Evolutionary conservation across 179 eudicot species (phyloP).

Genomic region (Silene vulgaris): DNA sequence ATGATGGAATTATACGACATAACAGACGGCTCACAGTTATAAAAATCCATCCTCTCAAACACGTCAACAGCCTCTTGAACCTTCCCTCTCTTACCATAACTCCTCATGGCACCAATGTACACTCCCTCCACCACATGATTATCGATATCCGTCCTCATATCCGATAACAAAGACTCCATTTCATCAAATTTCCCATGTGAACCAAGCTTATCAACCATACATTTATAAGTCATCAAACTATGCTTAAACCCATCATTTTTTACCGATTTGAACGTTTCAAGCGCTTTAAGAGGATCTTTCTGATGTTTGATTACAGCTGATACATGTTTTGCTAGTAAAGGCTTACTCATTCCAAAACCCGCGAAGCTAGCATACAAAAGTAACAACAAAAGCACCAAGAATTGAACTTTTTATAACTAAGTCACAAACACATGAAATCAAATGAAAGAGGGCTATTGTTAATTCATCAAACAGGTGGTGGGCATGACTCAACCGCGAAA

Average conservation of each 20-base stretch:
- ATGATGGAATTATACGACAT: conserved; percentile 65
- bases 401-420: not conserved
- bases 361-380: conserved; percentile 11
- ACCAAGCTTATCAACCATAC: conserved; percentile 76
- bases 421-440: conserved; percentile 8
- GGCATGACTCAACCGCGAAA: conserved; percentile 5
- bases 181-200: conserved; percentile 58
- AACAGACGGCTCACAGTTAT: conserved; percentile 60
- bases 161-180: conserved; percentile 67
- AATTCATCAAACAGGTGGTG: conserved; percentile 33
- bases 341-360: conserved; percentile 46
- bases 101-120: conserved; percentile 72
- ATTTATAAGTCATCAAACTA: conserved; percentile 54
- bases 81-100: conserved; percentile 66
- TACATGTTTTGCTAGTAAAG: conserved; percentile 81
- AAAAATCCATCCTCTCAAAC: conserved; percentile 97
- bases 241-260: conserved; percentile 70
- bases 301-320: conserved; percentile 66
- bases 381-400: conserved; percentile 3
- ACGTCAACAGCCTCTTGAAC: conserved; percentile 77
- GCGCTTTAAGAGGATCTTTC: conserved; percentile 76
- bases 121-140: conserved; percentile 65
- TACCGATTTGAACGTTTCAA: conserved; percentile 66
- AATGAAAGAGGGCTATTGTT: conserved; percentile 3
- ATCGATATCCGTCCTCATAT: conserved; percentile 61